Percentiles rank a stretch among this genome's conserved stretches.
These are phyloP conservation scores for Trichophaea hybrida DNA, from an alignment of 2,329 filamentous ascomycete species.

Conservation along the genomic window DNA sequence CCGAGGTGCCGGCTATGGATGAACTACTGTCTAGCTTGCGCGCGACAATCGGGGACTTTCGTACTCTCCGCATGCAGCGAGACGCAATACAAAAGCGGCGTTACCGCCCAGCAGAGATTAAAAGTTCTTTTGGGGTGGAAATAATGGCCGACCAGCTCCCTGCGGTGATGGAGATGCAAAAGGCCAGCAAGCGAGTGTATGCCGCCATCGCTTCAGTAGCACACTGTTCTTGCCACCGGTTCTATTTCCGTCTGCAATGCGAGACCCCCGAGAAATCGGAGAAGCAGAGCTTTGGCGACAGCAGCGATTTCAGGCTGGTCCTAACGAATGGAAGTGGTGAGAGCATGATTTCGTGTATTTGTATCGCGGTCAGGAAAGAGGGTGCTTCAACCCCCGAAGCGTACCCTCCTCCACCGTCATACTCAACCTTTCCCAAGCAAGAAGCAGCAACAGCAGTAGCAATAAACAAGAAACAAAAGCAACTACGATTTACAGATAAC, in stretches of 20 bases:
- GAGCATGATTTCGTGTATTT: not conserved
- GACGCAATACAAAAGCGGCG: not conserved
- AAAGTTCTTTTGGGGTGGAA: not conserved
- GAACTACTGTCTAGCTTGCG: not conserved
- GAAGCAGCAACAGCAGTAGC: not conserved
- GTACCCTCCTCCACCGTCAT: not conserved
- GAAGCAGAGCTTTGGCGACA: not conserved
- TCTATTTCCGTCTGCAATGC: slow-evolving; percentile 9
- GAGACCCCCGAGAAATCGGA: not conserved
- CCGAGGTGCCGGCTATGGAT: not conserved
- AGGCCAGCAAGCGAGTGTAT: slow-evolving; percentile 2
- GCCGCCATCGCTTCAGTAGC: slow-evolving; percentile 2
- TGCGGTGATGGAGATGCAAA: not conserved
- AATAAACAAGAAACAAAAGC: not conserved
- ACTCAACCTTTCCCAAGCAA: not conserved
- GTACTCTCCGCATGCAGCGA: not conserved
- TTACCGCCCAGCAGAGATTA: not conserved
- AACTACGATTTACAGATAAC: not conserved
- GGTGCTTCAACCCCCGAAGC: not conserved
- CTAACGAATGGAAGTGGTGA: not conserved
- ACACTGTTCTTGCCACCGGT: slow-evolving; percentile 8
- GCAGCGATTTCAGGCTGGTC: not conserved
- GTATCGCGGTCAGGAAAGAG: not conserved
- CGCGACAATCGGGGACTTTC: not conserved
- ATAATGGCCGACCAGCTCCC: not conserved